A percentile compares a stretch with the other conserved stretches of the same genome.
Conservation (phyloP, 345 rosid genomes). For the Moricandia moricandioides region DNA sequence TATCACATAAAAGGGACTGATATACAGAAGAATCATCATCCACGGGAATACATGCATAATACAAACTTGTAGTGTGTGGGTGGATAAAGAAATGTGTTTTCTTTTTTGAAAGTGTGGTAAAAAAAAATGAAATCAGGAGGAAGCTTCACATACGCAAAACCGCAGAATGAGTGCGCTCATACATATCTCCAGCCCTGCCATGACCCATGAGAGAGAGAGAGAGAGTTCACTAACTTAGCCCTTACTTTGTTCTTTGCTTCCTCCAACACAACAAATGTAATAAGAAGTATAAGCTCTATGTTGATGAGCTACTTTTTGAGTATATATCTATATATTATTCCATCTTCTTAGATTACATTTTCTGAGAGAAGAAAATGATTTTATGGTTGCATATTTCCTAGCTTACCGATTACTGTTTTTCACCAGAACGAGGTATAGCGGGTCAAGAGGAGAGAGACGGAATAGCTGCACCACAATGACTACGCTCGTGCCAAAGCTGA, state of each 20-base stretch:
- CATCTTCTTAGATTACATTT: not conserved
- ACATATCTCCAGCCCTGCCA: conserved; percentile 77
- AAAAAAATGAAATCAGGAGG: conserved; percentile 6
- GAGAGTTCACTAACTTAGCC: conserved; percentile 30
- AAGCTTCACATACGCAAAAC: conserved; percentile 29
- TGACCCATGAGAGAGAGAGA: conserved; percentile 23
- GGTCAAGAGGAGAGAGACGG: conserved; percentile 60
- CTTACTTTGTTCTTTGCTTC: conserved; percentile 31
- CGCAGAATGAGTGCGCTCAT: conserved; percentile 41
- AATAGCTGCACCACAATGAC: conserved; percentile 58
- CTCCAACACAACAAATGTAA: conserved; percentile 26
- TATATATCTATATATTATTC: not conserved
- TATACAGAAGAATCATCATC: not conserved
- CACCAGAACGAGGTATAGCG: conserved; percentile 63
- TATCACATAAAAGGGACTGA: not conserved
- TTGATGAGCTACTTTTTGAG: not conserved
- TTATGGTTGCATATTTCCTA: not conserved
- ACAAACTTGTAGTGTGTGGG: not conserved
- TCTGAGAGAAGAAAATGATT: not conserved
- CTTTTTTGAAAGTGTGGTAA: not conserved
- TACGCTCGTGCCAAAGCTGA: conserved; percentile 68
- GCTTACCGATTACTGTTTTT: conserved; percentile 50
- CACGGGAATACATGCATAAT: not conserved
- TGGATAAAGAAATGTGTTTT: not conserved
- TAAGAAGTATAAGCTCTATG: not conserved